These are phyloP conservation scores for Scutellaria barbata DNA, from an alignment of 257 asterid species.

Conservation along the genomic window DNA sequence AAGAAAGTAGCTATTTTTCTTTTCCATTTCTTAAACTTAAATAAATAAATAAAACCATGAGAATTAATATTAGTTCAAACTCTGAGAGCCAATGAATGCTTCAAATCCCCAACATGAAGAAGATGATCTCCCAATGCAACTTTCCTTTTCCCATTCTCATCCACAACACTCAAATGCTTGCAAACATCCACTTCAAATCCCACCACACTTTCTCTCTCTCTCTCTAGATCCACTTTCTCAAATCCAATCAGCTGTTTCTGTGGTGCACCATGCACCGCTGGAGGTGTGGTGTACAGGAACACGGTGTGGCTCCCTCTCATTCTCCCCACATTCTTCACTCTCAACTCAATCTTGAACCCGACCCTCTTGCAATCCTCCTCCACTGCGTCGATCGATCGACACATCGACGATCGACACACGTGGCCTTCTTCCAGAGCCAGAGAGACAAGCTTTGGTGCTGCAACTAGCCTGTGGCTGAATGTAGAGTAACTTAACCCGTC, in stretches of 20 bases:
- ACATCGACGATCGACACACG: slow-evolving; percentile 45
- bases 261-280: slow-evolving; percentile 58
- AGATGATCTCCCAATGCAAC: slow-evolving; percentile 64
- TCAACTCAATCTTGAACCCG: slow-evolving; percentile 40
- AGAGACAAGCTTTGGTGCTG: slow-evolving; percentile 43
- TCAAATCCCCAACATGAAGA: slow-evolving; percentile 64
- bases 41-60: neutral
- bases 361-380: slow-evolving; percentile 44
- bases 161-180: slow-evolving; percentile 71
- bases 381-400: slow-evolving; percentile 48
- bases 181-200: slow-evolving; percentile 62
- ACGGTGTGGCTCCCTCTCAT: slow-evolving; percentile 60
- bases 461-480: slow-evolving; percentile 43
- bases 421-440: slow-evolving; percentile 51
- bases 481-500: slow-evolving; percentile 69
- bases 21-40: neutral
- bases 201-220: slow-evolving; percentile 48
- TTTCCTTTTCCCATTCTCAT: slow-evolving; percentile 57
- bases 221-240: slow-evolving; percentile 51
- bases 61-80: slow-evolving; percentile 35
- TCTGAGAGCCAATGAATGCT: slow-evolving; percentile 48
- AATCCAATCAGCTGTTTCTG: slow-evolving; percentile 60
- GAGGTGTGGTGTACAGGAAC: slow-evolving; percentile 57
- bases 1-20: neutral
- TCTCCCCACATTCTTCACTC: slow-evolving; percentile 56